Base-by-base conservation (phyloP, 352 stramenopile genomes). In the Peronospora farinosa region DNA sequence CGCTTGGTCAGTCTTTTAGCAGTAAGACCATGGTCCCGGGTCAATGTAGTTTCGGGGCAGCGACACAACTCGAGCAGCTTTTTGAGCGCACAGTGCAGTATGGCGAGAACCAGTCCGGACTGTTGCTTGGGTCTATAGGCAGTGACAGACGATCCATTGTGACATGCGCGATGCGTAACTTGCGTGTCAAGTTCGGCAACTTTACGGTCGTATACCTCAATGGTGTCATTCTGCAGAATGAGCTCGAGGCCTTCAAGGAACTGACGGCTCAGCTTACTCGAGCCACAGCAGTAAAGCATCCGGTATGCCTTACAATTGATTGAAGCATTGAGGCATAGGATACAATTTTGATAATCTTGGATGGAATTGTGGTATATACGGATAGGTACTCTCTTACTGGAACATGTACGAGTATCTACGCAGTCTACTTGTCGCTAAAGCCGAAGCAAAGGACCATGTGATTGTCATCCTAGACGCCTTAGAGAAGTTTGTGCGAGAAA, bases 361-460 rank as follows among this genome's bases (percentile, higher is more conserved):
- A 37, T 42, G 37, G 17, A 40, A 40, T 5, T 40, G 15, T 40
- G 7, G 6, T 47, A 49, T 21, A 15, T 48, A 15, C 16, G 48
- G 17, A 5, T 53, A 85, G 69, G 45, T 45, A 21, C 48, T 91
- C 16, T 82, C 79, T 8, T 93, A 90, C 51, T 86, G 65, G 67
- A 89, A 81, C 46, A 91, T 93, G 79, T 91, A 93, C 60, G 68
- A 73, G 40, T 89, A 89, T 47, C 62, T 93, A 33, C 76, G 81
- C n/a, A 57, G 64, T 30, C 53, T 93, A 28, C 58, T 93, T 27
- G 64, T 72, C 1, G 55, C 73, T 5, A 84, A 75, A 41, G 75
- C 75, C 5, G 49, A 63, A 1, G 57, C 59, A 21, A 58, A 69
- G 7, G 57, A 85, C 39, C 72, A 81, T 17, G 75, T 91, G 16